Percentiles rank a stretch among this genome's conserved stretches.
phyloP scores from a whole-genome alignment of 805 yeast genomes.

The Myxozyma kluyveri region DNA sequence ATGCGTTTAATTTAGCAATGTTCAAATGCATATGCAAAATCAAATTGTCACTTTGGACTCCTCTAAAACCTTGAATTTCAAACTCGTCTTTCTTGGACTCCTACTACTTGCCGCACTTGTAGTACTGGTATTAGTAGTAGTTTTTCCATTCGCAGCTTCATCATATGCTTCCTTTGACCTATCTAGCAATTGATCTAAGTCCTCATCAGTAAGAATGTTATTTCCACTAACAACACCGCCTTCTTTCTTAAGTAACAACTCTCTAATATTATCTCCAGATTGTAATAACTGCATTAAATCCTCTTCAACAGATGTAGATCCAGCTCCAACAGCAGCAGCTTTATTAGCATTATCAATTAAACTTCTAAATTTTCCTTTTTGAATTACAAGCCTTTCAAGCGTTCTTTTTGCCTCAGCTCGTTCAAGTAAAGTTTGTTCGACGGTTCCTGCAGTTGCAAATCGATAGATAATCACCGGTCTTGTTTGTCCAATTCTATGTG shows the following conservation, averaged over 20 bases:
- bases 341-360: background rate
- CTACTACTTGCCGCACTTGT: no score
- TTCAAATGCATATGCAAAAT: no score
- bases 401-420: slow-evolving; percentile 77
- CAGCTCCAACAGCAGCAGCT: slow-evolving; percentile 11
- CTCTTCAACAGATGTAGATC: no score
- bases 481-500: slow-evolving; percentile 87
- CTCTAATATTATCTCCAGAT: slow-evolving; percentile 18
- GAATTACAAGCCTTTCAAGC: slow-evolving; percentile 65
- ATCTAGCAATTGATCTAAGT: slow-evolving; percentile 18
- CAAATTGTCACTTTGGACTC: no score
- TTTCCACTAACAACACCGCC: slow-evolving; percentile 25
- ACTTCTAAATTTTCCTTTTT: slow-evolving; percentile 30
- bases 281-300: slow-evolving; percentile 8
- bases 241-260: slow-evolving; percentile 20
- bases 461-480: slow-evolving; percentile 81
- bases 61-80: slow-evolving; percentile 15
- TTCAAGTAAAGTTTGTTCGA: slow-evolving; percentile 77
- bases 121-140: no score
- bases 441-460: slow-evolving; percentile 69
- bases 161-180: slow-evolving; percentile 24
- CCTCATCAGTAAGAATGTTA: slow-evolving; percentile 27
- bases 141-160: no score
- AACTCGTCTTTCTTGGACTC: no score
- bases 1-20: no score